Evolutionary conservation across 768 basidiomycete species (phyloP), one percentile per base, ranked within the genome.

Genomic region (Leccinum truebloodii): DNA sequence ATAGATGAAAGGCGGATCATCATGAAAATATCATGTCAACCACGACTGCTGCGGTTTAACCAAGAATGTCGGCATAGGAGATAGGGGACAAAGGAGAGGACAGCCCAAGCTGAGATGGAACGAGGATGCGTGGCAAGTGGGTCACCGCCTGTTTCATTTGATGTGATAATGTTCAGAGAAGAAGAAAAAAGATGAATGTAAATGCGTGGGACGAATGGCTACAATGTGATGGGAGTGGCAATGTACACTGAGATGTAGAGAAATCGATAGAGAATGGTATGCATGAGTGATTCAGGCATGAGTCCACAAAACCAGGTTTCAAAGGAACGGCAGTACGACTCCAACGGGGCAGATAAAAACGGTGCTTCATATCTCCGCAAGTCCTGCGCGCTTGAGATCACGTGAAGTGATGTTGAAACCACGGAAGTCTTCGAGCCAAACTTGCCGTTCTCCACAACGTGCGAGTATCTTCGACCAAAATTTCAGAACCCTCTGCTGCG

Each of bases 351-450:
- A 39, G 35, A 52, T 32, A 59, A 55, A 56, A 59, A 35, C 9
- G 32, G 39, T 16, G 20, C 35, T 30, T 63, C 37, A 69, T 16
- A 51, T 54, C 30, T 67, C 62, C 35, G 32, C 64, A 12, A 73
- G 66, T 22, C 72, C 72, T 7, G 76, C 78, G 4, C 79, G 74
- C 54, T 72, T 73, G 12, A 81, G 71, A 53, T 77, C 76, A 54
- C 80, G 75, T 55, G 71, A 63, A 30, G 83, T 85, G 60, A 88
- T 77, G 69, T 86, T 86, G 20, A 83, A 75, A 18, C 88, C 88
- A 1, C 71, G 69, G 64, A 80, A 87, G 69, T 89, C 86, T 74
- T 90, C 86, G 54, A 90, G 71, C 80, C 82, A 85, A 59, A 90
- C 86, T 37, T 77, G 80, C 8, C 81, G 77, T 62, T 77, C 78